Conservation (phyloP, 139 green algal genomes). For the Micractinium sp. region DNA sequence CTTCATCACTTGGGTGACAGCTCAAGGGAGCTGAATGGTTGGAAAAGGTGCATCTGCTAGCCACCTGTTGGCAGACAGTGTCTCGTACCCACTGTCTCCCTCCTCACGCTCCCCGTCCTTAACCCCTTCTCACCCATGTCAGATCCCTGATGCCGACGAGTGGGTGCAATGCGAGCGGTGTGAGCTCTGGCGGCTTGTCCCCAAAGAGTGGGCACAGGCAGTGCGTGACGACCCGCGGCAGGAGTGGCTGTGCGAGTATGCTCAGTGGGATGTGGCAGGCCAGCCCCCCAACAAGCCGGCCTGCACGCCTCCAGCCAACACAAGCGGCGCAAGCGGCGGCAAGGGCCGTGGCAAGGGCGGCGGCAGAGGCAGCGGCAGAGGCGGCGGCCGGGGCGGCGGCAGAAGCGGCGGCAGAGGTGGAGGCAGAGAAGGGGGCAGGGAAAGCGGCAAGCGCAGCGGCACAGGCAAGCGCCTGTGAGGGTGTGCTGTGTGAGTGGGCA, state of each 20-base stretch:
- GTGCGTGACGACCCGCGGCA: not conserved
- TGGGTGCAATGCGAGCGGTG: not conserved
- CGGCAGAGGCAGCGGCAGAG: not conserved
- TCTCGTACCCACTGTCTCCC: too few relatives aligned
- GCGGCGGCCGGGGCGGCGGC: too few relatives aligned
- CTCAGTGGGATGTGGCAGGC: not conserved
- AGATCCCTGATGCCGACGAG: not conserved
- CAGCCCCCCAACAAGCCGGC: not conserved
- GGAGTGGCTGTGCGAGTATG: constrained; percentile 9
- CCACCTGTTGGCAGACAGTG: too few relatives aligned
- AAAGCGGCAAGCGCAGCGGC: too few relatives aligned
- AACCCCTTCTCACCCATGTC: not conserved
- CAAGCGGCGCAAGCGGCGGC: not conserved
- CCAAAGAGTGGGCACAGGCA: not conserved
- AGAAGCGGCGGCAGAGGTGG: not conserved
- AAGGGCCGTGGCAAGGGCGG: too few relatives aligned
- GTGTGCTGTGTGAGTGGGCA: too few relatives aligned
- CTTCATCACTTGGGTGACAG: too few relatives aligned
- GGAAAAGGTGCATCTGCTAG: too few relatives aligned
- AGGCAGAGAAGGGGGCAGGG: too few relatives aligned
- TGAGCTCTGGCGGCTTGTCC: not conserved
- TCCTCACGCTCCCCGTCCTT: too few relatives aligned
- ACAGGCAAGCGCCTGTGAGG: too few relatives aligned
- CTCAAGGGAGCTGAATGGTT: too few relatives aligned
- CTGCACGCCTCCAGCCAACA: not conserved